These are phyloP conservation scores for Scheffersomyces lignicola DNA, from an alignment of 1,139 yeast species.

Conservation along the genomic window DNA sequence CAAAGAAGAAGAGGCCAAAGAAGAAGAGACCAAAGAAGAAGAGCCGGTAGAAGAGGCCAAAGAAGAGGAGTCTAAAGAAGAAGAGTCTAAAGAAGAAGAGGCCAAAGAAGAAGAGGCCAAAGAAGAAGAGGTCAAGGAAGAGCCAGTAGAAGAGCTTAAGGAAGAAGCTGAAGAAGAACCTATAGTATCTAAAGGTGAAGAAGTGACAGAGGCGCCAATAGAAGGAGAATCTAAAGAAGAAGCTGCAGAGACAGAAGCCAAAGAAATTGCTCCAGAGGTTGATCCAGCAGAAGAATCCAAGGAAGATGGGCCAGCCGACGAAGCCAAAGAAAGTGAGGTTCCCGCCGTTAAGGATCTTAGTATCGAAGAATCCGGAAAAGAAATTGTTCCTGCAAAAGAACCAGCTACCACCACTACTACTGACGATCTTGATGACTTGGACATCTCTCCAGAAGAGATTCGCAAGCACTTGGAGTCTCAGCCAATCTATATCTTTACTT, in stretches of 20 bases:
- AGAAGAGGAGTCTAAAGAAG: constrained; percentile 9
- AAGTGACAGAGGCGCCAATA: constrained; percentile 1
- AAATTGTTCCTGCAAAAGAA: constrained; percentile 1
- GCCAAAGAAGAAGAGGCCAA: constrained; percentile 13
- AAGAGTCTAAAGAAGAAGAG: constrained; percentile 5
- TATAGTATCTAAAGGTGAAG: constrained; percentile 3
- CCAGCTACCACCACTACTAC: constrained; percentile 12
- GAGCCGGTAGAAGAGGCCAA: constrained; percentile 12
- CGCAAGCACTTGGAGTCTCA: constrained; percentile 47
- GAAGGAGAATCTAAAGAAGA: constrained; percentile 12
- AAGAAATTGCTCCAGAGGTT: neutral
- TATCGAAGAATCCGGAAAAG: constrained; percentile 9
- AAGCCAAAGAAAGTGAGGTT: constrained; percentile 3
- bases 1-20: constrained; percentile 11
- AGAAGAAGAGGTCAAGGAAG: constrained; percentile 9
- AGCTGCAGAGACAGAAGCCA: constrained; percentile 3
- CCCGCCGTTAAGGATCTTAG: constrained; percentile 10
- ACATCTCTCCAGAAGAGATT: constrained; percentile 46
- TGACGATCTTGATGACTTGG: constrained; percentile 33
- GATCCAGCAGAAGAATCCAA: too few relatives aligned
- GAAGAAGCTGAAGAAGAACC: constrained; percentile 11
- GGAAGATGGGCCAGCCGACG: neutral
- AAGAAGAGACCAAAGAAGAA: constrained; percentile 6
- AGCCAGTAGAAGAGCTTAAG: constrained; percentile 11
- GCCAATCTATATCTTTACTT: constrained; percentile 78